phyloP scores from a whole-genome alignment of 164 flowering plant genomes.

The Vitis riparia region DNA sequence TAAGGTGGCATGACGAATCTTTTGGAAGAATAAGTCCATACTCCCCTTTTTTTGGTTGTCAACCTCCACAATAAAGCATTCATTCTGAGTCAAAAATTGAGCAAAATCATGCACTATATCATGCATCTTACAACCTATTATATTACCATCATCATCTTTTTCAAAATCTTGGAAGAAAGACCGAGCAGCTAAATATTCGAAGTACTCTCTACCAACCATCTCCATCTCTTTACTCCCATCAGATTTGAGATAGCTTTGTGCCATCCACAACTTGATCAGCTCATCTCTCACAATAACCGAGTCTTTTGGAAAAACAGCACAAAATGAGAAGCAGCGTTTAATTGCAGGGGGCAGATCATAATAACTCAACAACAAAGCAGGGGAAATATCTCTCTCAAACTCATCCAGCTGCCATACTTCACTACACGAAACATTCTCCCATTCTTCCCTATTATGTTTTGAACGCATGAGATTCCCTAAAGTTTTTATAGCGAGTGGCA shows the following conservation, averaged over 20 bases:
- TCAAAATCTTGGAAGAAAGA: too few relatives aligned
- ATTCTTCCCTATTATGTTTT: conserved; percentile 6
- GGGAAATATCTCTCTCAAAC: conserved; percentile 4
- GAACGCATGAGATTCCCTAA: conserved; percentile 18
- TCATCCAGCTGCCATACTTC: conserved; percentile 15
- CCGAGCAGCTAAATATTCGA: neutral
- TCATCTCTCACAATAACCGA: neutral
- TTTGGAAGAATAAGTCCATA: too few relatives aligned
- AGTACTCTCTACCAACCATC: conserved; percentile 3
- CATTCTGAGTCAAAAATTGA: too few relatives aligned
- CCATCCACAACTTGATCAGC: conserved; percentile 17
- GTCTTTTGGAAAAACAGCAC: conserved; percentile 22
- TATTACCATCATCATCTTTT: too few relatives aligned
- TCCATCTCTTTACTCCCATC: neutral
- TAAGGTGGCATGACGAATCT: too few relatives aligned
- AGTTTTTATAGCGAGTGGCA: conserved; percentile 9
- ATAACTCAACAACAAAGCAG: conserved; percentile 13
- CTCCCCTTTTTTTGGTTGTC: too few relatives aligned
- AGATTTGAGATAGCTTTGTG: conserved; percentile 7
- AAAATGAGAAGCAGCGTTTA: conserved; percentile 20
- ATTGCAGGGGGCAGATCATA: neutral
- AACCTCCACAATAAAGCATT: too few relatives aligned
- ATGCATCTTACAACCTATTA: too few relatives aligned
- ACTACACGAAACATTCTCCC: conserved; percentile 13
- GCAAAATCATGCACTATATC: too few relatives aligned